Evolutionary conservation across 495 filamentous ascomycete species (phyloP).

Genomic region (Lophium mytilinum): DNA sequence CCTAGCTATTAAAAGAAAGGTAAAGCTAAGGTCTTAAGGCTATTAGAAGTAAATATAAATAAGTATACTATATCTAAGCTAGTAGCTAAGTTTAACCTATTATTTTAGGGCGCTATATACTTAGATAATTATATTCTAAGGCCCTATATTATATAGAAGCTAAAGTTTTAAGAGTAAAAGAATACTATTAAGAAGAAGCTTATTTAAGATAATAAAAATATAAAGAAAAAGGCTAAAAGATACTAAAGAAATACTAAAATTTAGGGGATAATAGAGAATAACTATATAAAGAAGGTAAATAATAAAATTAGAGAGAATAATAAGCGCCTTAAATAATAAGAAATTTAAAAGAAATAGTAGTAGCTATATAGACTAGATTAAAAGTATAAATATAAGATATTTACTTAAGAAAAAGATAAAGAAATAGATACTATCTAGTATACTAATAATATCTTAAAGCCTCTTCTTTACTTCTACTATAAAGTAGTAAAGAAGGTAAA

Average conservation of each 20-base stretch:
- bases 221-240: not conserved
- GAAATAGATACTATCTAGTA: not conserved
- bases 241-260: not conserved
- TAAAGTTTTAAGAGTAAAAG: not conserved
- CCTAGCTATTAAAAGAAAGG: not conserved
- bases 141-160: not conserved
- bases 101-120: not conserved
- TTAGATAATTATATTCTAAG: not conserved
- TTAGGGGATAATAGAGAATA: not conserved
- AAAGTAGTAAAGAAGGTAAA: conserved; percentile 4
- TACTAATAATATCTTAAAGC: not conserved
- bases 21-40: not conserved
- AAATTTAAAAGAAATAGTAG: not conserved
- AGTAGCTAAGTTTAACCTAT: not conserved
- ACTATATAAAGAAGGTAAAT: not conserved
- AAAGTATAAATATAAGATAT: not conserved
- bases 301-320: not conserved
- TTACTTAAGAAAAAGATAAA: not conserved
- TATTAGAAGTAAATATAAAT: not conserved
- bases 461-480: not conserved
- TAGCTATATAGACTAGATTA: not conserved
- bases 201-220: not conserved
- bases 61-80: not conserved
- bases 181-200: not conserved
- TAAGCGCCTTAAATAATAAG: not conserved